Base-by-base conservation (phyloP, 345 rosid species). In the Sapria himalayana region DNA sequence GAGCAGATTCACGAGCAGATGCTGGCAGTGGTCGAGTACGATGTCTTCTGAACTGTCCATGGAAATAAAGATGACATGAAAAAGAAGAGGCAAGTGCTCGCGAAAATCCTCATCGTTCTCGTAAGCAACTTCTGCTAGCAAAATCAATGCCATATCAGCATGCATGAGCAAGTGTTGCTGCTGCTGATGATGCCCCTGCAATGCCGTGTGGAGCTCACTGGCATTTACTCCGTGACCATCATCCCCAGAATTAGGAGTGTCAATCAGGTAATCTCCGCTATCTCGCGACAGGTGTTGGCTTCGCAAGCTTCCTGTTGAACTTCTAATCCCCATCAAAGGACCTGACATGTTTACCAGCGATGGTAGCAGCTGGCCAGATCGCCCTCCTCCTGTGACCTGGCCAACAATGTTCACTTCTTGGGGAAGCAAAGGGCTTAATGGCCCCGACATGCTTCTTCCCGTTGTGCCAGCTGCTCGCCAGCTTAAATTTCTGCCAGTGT, bases 1-100 rank as follows among this genome's bases (percentile, higher is more conserved):
- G 46, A 82, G 56, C 38, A 89, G 69, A 71, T 82, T 89, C 47
- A 89, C 98, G 40, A 89, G 95, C 65, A 89, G 63, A 66, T 82
- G 93, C 64, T 89, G 98, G 69, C 98, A 89, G 62, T 89, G 98
- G 56, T 82, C 95, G 15, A 89, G 73, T 65, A 89, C 98, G 48
- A 89, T 82, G 51, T 77, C 98, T 63, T 89, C 98, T 38, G 98
- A 89, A 53, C 98, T 89, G 63, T 89, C 98, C 98, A 82, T 89
- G 3, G 93, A 89, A 66, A 89, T 95, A 62, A 89, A 89, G n/a
- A 84, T 89, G 57, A 89, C 93, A 35, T 89, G 98, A 63, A 89
- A 89, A 37, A 89, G 81, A 37, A 89, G 72, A 33, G 98, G 98
- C 67, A 89, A 54, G 65, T 89, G 98, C 59, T 84, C 98, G 4